phyloP scores from a whole-genome alignment of 352 stramenopile species.

The Phytophthora hybrid region DNA sequence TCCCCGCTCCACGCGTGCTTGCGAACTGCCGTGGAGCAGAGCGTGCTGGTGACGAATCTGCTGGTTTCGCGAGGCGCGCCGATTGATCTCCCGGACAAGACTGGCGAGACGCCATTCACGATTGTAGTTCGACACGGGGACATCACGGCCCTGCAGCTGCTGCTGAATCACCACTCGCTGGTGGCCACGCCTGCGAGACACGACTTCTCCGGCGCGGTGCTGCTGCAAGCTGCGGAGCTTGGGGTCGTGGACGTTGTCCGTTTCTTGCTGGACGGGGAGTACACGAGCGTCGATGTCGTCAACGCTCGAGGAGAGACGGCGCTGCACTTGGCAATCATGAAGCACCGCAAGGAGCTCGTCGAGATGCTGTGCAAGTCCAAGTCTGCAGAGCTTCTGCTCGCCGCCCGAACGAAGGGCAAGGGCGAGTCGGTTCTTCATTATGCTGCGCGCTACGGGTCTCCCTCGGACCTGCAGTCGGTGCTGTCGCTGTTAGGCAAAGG shows the following conservation, averaged over 20 bases:
- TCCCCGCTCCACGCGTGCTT: slow-evolving; percentile 38
- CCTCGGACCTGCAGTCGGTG: slow-evolving; percentile 27
- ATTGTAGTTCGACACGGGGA: slow-evolving; percentile 35
- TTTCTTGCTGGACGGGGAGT: slow-evolving; percentile 36
- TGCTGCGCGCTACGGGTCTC: slow-evolving; percentile 36
- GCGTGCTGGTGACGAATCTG: slow-evolving; percentile 40
- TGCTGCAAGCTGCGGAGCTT: slow-evolving; percentile 41
- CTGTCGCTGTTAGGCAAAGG: slow-evolving; percentile 24
- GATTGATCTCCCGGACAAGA: slow-evolving; percentile 37
- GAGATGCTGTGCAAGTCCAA: slow-evolving; percentile 30
- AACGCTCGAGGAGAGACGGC: slow-evolving; percentile 45
- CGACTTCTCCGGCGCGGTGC: slow-evolving; percentile 34
- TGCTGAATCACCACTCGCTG: slow-evolving; percentile 43
- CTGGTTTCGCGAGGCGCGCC: slow-evolving; percentile 33
- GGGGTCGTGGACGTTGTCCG: slow-evolving; percentile 36
- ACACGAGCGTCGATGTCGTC: slow-evolving; percentile 35
- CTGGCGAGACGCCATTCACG: slow-evolving; percentile 34
- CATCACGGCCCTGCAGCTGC: slow-evolving; percentile 34
- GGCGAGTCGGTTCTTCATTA: slow-evolving; percentile 45
- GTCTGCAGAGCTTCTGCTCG: slow-evolving; percentile 23
- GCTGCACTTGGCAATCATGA: slow-evolving; percentile 45
- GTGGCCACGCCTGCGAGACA: slow-evolving; percentile 27
- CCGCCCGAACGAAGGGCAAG: slow-evolving; percentile 31
- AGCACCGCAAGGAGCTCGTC: slow-evolving; percentile 32
- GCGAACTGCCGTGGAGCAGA: slow-evolving; percentile 29